Evolutionary conservation across 1,284 basidiomycete species (phyloP).

Genomic region (Pulchroboletus neoregius): DNA sequence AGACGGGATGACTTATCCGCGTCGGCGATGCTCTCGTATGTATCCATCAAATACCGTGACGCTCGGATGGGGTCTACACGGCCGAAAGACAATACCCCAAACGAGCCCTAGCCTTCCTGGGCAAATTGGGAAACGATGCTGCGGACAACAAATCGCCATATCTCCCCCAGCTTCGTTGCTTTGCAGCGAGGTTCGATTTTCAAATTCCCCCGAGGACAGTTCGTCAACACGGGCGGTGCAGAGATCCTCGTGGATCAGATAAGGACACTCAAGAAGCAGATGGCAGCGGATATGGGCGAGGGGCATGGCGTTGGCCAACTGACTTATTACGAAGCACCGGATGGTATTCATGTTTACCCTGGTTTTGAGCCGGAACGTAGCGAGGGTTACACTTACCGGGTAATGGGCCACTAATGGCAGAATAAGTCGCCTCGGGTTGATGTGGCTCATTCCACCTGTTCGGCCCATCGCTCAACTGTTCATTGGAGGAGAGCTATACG

Average conservation of each 20-base stretch:
- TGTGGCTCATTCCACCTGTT: slow-evolving; percentile 22
- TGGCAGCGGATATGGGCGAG: slow-evolving; percentile 27
- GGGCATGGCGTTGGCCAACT: slow-evolving; percentile 18
- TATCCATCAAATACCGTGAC: slow-evolving; percentile 12
- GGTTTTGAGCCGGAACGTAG: slow-evolving; percentile 20
- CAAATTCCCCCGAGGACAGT: slow-evolving; percentile 25
- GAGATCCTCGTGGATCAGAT: slow-evolving; percentile 34
- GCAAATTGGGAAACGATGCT: slow-evolving; percentile 9
- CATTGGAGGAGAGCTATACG: slow-evolving; percentile 7
- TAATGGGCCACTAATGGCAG: neutral
- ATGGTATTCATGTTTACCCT: slow-evolving; percentile 21
- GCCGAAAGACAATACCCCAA: slow-evolving; percentile 11
- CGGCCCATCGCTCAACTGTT: slow-evolving; percentile 19
- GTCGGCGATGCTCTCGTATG: slow-evolving; percentile 6
- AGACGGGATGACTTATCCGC: slow-evolving; percentile 21
- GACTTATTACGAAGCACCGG: slow-evolving; percentile 22
- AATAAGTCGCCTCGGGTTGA: slow-evolving; percentile 23
- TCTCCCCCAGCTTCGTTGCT: slow-evolving; percentile 12
- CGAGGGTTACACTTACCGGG: slow-evolving; percentile 7
- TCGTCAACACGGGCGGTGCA: slow-evolving; percentile 18
- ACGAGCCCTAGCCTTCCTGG: slow-evolving; percentile 4
- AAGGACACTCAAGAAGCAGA: slow-evolving; percentile 19
- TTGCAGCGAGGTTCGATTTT: slow-evolving; percentile 26
- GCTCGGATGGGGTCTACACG: slow-evolving; percentile 23
- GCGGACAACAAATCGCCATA: slow-evolving; percentile 20